Percentiles rank a stretch among this genome's conserved stretches.
Evolutionary conservation across 192 early-diverging fungal genomes (phyloP).

Genomic region (Paraglomus occultum): DNA sequence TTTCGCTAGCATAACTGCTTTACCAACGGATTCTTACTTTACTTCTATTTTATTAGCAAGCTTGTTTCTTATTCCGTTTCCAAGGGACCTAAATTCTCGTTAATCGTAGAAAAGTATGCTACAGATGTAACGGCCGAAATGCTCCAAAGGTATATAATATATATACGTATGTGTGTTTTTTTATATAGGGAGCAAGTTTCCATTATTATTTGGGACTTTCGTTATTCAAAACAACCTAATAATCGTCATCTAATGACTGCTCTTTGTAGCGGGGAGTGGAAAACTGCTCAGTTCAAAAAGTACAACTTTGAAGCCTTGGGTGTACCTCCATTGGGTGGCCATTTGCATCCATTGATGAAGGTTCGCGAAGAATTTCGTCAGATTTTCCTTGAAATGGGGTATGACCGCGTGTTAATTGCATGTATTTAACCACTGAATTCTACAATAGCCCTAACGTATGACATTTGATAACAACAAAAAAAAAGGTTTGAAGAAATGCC

Average conservation of each 20-base stretch:
- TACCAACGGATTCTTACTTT: constrained; percentile 6
- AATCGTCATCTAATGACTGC: too few species aligned
- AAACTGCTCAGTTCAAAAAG: constrained; percentile 91
- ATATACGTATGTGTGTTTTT: background rate
- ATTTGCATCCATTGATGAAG: constrained; percentile 98
- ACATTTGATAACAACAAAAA: constrained; percentile 18
- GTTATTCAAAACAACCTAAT: background rate
- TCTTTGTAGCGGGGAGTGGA: constrained; percentile 82
- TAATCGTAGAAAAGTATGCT: constrained; percentile 80
- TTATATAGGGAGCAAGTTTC: background rate
- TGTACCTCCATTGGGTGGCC: constrained; percentile 75
- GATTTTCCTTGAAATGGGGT: constrained; percentile 99
- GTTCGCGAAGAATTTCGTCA: constrained; percentile 98
- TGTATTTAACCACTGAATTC: background rate
- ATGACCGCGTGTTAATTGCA: background rate
- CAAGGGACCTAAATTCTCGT: constrained; percentile 89
- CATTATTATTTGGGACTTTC: background rate
- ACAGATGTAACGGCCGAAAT: constrained; percentile 95
- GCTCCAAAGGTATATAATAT: constrained; percentile 59
- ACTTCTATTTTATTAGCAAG: constrained; percentile 51
- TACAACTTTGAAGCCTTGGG: constrained; percentile 97
- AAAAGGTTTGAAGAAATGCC: constrained; percentile 94
- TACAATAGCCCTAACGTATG: background rate
- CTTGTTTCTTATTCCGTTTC: constrained; percentile 74
- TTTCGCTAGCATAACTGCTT: background rate